A percentile compares a stretch with the other conserved stretches of the same genome.
Evolutionary conservation across 2,329 filamentous ascomycete genomes (phyloP).

Genomic region (Colletotrichum gigasporum): DNA sequence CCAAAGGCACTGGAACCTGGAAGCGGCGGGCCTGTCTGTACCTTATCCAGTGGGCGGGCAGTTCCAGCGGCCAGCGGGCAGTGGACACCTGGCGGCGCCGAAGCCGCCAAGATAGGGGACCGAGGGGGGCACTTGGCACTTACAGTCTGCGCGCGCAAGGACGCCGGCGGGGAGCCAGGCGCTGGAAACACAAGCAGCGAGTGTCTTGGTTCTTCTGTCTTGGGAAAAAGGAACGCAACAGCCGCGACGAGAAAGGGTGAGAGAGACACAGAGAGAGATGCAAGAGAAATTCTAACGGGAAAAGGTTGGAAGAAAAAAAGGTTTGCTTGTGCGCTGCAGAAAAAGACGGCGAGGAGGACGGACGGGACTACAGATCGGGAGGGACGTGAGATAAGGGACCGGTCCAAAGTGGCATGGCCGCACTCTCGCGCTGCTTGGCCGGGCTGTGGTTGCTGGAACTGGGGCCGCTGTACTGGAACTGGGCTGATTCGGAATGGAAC

Average conservation of each 20-base stretch:
- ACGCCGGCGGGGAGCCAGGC: neutral
- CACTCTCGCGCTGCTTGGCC: neutral
- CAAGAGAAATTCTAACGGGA: neutral
- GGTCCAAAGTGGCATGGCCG: neutral
- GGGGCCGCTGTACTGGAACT: neutral
- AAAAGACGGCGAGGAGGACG: neutral
- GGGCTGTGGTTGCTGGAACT: neutral
- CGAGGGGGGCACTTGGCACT: no score
- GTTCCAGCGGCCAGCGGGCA: neutral
- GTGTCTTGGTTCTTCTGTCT: neutral
- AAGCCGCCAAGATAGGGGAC: no score
- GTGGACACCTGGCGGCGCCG: no score
- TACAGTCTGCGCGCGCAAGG: no score
- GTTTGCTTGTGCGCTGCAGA: conserved; percentile 16
- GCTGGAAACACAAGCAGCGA: no score
- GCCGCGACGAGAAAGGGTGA: neutral
- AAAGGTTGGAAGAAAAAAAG: neutral
- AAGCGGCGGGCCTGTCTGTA: neutral
- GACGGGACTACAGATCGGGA: conserved; percentile 2
- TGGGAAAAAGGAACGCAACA: neutral
- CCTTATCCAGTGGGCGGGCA: neutral
- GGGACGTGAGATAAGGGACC: conserved; percentile 8
- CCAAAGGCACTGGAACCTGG: no score
- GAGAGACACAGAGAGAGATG: no score
- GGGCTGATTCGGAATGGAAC: conserved; percentile 9